Evolutionary conservation across 495 filamentous ascomycete genomes (phyloP).

Genomic region (Halenospora varia): DNA sequence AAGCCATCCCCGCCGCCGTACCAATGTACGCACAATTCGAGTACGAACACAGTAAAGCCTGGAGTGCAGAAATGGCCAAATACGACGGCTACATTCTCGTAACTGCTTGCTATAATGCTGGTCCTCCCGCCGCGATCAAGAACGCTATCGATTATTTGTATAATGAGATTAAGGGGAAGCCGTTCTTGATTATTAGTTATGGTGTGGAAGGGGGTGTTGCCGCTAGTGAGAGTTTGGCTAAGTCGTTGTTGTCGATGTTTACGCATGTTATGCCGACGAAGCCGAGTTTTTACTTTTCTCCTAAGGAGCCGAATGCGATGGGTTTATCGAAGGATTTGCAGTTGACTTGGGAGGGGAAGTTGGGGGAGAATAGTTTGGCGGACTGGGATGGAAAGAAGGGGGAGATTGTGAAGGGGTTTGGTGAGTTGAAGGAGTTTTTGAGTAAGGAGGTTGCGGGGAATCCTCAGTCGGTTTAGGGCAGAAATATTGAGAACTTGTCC

Average conservation of each 20-base stretch:
- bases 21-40: conserved; percentile 39
- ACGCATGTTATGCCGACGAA: conserved; percentile 6
- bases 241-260: background rate
- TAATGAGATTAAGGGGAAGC: conserved; percentile 56
- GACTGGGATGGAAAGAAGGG: conserved; percentile 5
- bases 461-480: background rate
- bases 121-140: conserved; percentile 50
- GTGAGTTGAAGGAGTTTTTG: conserved; percentile 8
- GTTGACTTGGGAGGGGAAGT: background rate
- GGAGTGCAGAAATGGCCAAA: conserved; percentile 40
- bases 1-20: conserved; percentile 45
- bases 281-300: conserved; percentile 2
- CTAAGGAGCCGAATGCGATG: background rate
- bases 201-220: conserved; percentile 44
- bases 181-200: conserved; percentile 51
- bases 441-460: background rate
- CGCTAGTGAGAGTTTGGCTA: conserved; percentile 5
- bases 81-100: conserved; percentile 55
- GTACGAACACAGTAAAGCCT: conserved; percentile 43
- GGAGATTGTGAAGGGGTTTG: conserved; percentile 7
- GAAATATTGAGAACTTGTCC: no score
- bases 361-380: conserved; percentile 4
- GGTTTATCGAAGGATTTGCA: conserved; percentile 5
- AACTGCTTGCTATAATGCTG: conserved; percentile 47
- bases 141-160: conserved; percentile 61